These are phyloP conservation scores for Talaromyces sp. DNA, from an alignment of 2,329 filamentous ascomycete genomes.

Conservation along the genomic window DNA sequence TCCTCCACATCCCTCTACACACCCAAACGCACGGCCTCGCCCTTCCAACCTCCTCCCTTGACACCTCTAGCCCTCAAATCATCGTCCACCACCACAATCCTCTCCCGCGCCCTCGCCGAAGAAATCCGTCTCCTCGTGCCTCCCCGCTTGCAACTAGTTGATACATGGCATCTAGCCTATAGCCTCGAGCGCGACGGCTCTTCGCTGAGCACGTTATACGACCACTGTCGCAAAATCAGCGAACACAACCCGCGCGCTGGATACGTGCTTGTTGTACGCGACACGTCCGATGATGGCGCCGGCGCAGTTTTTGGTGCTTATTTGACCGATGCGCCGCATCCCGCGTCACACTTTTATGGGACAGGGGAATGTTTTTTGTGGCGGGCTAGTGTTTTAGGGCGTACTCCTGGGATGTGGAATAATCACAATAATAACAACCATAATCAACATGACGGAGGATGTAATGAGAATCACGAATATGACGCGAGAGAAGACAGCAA, in stretches of 20 bases:
- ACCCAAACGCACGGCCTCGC: slow-evolving; percentile 63
- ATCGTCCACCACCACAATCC: slow-evolving; percentile 54
- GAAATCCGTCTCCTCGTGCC: slow-evolving; percentile 89
- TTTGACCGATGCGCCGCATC: slow-evolving; percentile 81
- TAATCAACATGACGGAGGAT: background rate
- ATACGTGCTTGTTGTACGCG: slow-evolving; percentile 83
- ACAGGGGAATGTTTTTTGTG: slow-evolving; percentile 95
- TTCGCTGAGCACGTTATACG: slow-evolving; percentile 80
- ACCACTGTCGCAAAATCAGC: slow-evolving; percentile 66
- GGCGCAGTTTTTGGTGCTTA: slow-evolving; percentile 79
- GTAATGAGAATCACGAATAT: background rate
- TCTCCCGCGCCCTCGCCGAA: slow-evolving; percentile 74
- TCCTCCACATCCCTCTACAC: slow-evolving; percentile 39
- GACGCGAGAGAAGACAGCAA: background rate
- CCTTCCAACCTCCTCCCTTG: slow-evolving; percentile 83
- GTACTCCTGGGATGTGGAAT: slow-evolving; percentile 28
- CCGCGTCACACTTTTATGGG: slow-evolving; percentile 81
- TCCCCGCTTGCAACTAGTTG: slow-evolving; percentile 77
- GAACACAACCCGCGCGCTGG: slow-evolving; percentile 68
- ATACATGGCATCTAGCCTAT: slow-evolving; percentile 83
- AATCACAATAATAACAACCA: background rate
- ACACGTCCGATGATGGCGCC: slow-evolving; percentile 48
- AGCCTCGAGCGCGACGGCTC: slow-evolving; percentile 90
- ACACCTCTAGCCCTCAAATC: slow-evolving; percentile 69
- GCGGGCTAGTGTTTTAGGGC: slow-evolving; percentile 67